Base-by-base conservation (phyloP, 108 stramenopile genomes). In the Licmophora abbreviata region DNA sequence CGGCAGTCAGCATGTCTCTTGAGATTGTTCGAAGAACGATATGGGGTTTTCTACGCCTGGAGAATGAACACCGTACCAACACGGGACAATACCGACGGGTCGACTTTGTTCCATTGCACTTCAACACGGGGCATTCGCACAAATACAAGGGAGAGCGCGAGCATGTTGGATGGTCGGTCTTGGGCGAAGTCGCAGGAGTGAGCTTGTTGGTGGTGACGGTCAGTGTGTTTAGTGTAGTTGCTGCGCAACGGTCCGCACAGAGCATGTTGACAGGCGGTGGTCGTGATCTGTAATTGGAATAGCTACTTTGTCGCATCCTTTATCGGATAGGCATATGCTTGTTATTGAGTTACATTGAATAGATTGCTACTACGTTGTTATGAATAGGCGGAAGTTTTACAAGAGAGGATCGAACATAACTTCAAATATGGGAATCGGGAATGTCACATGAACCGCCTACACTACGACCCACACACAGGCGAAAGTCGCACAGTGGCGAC, bases 31-130 rank as follows among this genome's bases (percentile, higher is more conserved):
- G 94, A 20, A 66, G 94, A 33, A 91, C 85, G 14, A 58, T 91
- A 41, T 95, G 94, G 94, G 85, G 89, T 24, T 87, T 93, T 60
- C 81, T 95, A 18, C 82, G 94, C 17, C 58, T 95, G 44, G 94
- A 95, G 58, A 83, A 93, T 53, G 92, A 93, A 41, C 86, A 88
- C 43, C 68, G 86, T 15, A 74, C 69, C 66, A 93, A 88, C 52
- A 83, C 85, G 18, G 59, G 58, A 28, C 83, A 81, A 14, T 93
- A 64, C 61, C 74, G 92, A 38, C 67, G 92, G 32, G 92, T 93
- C 21, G 67, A 68, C 46, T 83, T 93, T 48, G 92, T 93, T 5
- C 92, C 92, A 3, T 58, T 93, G 34, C 92, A 93, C 62, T 93
- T 93, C 56, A 78, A 69, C 61, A 88, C 92, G 20, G 92, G 81